Evolutionary conservation across 441 rosid species (phyloP).

Genomic region (Raphanus hybrid): DNA sequence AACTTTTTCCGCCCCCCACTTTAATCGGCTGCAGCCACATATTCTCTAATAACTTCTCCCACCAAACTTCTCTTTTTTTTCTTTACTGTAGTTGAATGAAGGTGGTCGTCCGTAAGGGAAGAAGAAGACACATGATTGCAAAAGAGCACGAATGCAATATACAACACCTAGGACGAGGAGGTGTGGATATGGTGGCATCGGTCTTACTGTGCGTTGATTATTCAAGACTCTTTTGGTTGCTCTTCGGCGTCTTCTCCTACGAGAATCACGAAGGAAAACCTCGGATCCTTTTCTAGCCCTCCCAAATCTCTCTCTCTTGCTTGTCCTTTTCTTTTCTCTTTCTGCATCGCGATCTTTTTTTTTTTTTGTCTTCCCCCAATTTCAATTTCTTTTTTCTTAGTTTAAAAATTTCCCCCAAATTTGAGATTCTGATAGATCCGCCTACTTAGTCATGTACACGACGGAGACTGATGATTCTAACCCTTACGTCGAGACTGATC

Average conservation of each 20-base stretch:
- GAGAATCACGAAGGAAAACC: slow-evolving; percentile 93
- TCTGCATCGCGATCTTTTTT: slow-evolving; percentile 23
- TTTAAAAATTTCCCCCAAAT: neutral
- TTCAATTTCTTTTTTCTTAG: neutral
- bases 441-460: slow-evolving; percentile 12
- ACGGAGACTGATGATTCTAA: neutral
- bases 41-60: slow-evolving; percentile 34
- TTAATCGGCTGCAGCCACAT: slow-evolving; percentile 42
- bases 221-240: slow-evolving; percentile 77
- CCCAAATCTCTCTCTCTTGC: neutral
- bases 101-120: slow-evolving; percentile 4
- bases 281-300: slow-evolving; percentile 67
- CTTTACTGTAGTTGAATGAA: slow-evolving; percentile 6
- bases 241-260: slow-evolving; percentile 78
- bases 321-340: too few relatives aligned
- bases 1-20: neutral
- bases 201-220: slow-evolving; percentile 75
- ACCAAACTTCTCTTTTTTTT: slow-evolving; percentile 19
- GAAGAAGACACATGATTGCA: slow-evolving; percentile 61
- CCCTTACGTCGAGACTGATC: slow-evolving; percentile 82
- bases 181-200: slow-evolving; percentile 76
- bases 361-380: neutral
- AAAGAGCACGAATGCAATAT: slow-evolving; percentile 53
- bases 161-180: slow-evolving; percentile 21
- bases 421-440: slow-evolving; percentile 29